These are phyloP conservation scores for Alternaria sp. DNA, from an alignment of 2,329 filamentous ascomycete species.

Conservation along the genomic window DNA sequence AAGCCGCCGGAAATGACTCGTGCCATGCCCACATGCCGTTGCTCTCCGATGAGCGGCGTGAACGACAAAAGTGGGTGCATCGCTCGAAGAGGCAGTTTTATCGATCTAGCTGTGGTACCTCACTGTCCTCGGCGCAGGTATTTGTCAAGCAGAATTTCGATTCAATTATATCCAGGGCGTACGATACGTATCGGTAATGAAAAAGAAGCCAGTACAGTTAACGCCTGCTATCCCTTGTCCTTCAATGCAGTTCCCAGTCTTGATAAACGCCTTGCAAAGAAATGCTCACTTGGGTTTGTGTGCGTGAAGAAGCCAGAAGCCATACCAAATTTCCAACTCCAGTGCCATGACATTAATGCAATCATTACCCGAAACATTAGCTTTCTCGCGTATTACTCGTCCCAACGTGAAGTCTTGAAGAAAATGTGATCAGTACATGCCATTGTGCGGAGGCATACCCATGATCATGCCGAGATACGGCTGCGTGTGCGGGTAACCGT, in stretches of 20 bases:
- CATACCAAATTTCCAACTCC: slow-evolving; percentile 7
- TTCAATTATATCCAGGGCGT: slow-evolving; percentile 2
- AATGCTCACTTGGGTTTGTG: slow-evolving; percentile 9
- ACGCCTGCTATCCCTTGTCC: slow-evolving; percentile 3
- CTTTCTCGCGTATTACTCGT: background rate
- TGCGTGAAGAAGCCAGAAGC: background rate
- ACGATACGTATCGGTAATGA: background rate
- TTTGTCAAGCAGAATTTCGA: slow-evolving; percentile 1
- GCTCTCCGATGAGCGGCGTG: slow-evolving; percentile 10
- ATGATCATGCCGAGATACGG: slow-evolving; percentile 13
- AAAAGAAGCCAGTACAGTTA: background rate
- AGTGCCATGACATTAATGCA: slow-evolving; percentile 17
- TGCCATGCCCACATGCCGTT: slow-evolving; percentile 17
- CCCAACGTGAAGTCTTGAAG: slow-evolving; percentile 2
- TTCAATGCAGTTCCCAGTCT: slow-evolving; percentile 6
- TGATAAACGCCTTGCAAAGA: slow-evolving; percentile 16
- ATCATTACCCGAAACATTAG: slow-evolving; percentile 14
- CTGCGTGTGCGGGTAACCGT: slow-evolving; percentile 17
- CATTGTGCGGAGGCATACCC: slow-evolving; percentile 11
- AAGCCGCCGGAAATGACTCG: slow-evolving; percentile 19
- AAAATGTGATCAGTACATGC: slow-evolving; percentile 17
- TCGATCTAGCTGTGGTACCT: background rate
- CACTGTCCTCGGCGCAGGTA: background rate
- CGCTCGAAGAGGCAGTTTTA: slow-evolving; percentile 3
- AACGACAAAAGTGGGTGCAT: slow-evolving; percentile 7